These are phyloP conservation scores for Coccomyxa subellipsoidea DNA, from an alignment of 163 green algal species.

Conservation along the genomic window DNA sequence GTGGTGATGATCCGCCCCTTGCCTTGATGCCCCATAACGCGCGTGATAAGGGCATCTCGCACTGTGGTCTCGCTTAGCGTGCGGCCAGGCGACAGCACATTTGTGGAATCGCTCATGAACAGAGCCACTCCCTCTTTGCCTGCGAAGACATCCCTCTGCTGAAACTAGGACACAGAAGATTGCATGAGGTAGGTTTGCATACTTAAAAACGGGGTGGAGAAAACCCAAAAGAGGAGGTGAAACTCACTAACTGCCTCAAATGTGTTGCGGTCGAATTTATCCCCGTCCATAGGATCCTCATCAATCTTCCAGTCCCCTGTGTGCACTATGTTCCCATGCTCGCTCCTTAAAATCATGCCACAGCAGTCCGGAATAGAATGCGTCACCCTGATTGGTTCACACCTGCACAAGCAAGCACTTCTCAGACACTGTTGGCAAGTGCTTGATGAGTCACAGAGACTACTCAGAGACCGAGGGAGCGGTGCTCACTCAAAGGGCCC, in stretches of 20 bases:
- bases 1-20: constrained; percentile 92
- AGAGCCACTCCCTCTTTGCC: constrained; percentile 88
- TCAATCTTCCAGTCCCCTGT: constrained; percentile 99
- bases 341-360: constrained; percentile 85
- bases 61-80: constrained; percentile 82
- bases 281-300: constrained; percentile 88
- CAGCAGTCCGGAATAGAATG: constrained; percentile 99
- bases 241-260: constrained; percentile 62
- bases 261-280: constrained; percentile 82
- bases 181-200: too few species aligned
- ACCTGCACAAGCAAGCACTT: constrained; percentile 11
- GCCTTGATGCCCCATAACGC: constrained; percentile 73
- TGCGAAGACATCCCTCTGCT: constrained; percentile 24
- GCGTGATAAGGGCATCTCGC: constrained; percentile 54
- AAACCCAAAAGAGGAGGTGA: too few species aligned
- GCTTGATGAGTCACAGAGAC: too few species aligned
- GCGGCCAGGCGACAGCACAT: constrained; percentile 88
- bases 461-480: too few species aligned
- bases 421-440: too few species aligned
- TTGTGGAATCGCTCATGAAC: constrained; percentile 96
- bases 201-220: too few species aligned
- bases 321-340: constrained; percentile 90
- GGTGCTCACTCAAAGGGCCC: constrained; percentile 81
- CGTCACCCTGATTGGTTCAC: constrained; percentile 86
- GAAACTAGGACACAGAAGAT: too few species aligned